phyloP scores from a whole-genome alignment of 2,329 filamentous ascomycete species.

The Cercospora zeae-maydis region DNA sequence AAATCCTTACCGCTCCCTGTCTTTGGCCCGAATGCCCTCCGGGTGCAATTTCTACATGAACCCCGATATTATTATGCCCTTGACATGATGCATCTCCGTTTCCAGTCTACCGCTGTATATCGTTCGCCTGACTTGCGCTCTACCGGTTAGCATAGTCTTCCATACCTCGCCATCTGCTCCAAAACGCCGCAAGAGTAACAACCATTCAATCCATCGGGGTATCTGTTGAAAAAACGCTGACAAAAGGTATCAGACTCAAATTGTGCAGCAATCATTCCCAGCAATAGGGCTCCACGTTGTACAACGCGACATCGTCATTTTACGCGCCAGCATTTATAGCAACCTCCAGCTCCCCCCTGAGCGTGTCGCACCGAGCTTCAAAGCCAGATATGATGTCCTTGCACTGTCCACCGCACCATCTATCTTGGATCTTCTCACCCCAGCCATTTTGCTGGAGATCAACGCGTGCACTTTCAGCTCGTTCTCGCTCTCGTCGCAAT shows the following conservation, averaged over 20 bases:
- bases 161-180: background rate
- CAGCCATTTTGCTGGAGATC: slow-evolving; percentile 81
- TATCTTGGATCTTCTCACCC: slow-evolving; percentile 68
- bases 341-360: slow-evolving; percentile 51
- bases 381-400: slow-evolving; percentile 87
- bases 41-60: background rate
- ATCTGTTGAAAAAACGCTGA: background rate
- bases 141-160: background rate
- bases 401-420: slow-evolving; percentile 81
- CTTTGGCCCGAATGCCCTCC: background rate
- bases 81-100: background rate
- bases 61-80: background rate
- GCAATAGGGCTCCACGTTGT: background rate
- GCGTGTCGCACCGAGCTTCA: slow-evolving; percentile 81
- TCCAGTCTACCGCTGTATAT: background rate
- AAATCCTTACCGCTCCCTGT: background rate
- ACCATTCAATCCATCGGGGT: background rate
- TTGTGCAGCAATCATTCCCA: background rate
- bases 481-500: slow-evolving; percentile 76
- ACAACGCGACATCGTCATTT: background rate
- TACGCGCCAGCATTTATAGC: background rate
- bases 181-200: background rate
- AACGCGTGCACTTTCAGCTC: slow-evolving; percentile 73
- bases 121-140: background rate
- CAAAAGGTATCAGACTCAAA: background rate